Evolutionary conservation across 116 monocot species (phyloP).

Genomic region (Iris pallida): DNA sequence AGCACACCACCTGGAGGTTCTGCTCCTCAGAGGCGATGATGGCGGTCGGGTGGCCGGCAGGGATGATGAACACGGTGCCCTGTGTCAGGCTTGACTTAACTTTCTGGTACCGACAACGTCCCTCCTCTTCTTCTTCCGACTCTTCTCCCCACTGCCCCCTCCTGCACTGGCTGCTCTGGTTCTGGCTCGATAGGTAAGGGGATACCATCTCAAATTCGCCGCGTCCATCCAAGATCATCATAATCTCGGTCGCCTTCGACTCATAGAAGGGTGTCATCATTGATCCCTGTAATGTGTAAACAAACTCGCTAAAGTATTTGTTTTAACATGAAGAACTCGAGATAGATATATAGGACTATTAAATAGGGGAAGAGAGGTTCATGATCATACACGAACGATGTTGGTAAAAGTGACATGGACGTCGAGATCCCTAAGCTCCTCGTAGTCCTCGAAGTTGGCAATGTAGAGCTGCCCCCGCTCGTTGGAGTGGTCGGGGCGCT

Average conservation of each 20-base stretch:
- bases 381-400: slow-evolving; percentile 35
- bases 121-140: neutral
- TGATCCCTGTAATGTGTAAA: slow-evolving; percentile 31
- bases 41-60: slow-evolving; percentile 41
- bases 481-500: slow-evolving; percentile 30
- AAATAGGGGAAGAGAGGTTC: neutral
- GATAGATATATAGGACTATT: too few species aligned
- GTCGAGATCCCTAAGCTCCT: slow-evolving; percentile 34
- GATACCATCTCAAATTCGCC: slow-evolving; percentile 50
- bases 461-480: slow-evolving; percentile 33
- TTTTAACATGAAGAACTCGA: too few species aligned
- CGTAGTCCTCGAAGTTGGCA: slow-evolving; percentile 34
- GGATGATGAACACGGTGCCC: slow-evolving; percentile 34
- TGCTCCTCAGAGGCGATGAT: slow-evolving; percentile 25
- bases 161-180: too few species aligned
- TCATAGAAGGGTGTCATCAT: slow-evolving; percentile 55
- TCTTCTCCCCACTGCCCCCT: too few species aligned
- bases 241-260: slow-evolving; percentile 34
- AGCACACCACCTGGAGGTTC: slow-evolving; percentile 40
- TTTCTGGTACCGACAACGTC: slow-evolving; percentile 17
- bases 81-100: slow-evolving; percentile 16
- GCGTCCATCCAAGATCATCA: slow-evolving; percentile 26
- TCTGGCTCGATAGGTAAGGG: slow-evolving; percentile 29
- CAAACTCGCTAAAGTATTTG: too few species aligned
- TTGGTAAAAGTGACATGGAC: slow-evolving; percentile 40